Conservation (phyloP, 2,329 filamentous ascomycete species). For the Ambrosiella xylebori region DNA sequence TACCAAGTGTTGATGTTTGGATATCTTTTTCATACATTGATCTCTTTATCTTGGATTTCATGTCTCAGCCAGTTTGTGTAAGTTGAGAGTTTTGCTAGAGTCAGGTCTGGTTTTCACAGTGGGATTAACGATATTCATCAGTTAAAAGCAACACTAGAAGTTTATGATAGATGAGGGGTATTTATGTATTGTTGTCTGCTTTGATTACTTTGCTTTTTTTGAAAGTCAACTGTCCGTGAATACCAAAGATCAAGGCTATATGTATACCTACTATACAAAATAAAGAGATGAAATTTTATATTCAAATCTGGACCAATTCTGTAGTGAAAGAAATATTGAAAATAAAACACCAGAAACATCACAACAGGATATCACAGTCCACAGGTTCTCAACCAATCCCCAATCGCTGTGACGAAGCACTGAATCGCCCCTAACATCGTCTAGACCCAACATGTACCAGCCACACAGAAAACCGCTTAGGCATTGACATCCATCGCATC, state of each 20-base stretch:
- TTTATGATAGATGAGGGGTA: neutral
- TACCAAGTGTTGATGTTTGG: neutral
- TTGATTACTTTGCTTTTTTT: neutral
- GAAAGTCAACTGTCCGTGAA: neutral
- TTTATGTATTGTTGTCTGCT: neutral
- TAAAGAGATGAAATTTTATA: neutral
- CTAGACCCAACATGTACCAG: neutral
- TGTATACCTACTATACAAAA: neutral
- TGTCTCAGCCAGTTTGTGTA: neutral
- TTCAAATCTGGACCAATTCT: neutral
- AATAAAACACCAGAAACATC: neutral
- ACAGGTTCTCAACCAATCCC: too few species aligned
- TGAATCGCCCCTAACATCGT: neutral
- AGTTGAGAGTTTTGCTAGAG: neutral
- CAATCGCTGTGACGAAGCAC: neutral
- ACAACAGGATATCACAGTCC: too few species aligned
- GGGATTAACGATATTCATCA: neutral
- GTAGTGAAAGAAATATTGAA: neutral
- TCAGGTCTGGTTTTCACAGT: neutral
- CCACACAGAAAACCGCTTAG: neutral
- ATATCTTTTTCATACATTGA: neutral
- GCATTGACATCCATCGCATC: slow-evolving; percentile 25
- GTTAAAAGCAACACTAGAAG: neutral
- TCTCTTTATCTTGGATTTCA: neutral
- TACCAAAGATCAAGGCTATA: neutral